Evolutionary conservation across 23 red algal species (phyloP).

Genomic region (Gracilaria gracilis): DNA sequence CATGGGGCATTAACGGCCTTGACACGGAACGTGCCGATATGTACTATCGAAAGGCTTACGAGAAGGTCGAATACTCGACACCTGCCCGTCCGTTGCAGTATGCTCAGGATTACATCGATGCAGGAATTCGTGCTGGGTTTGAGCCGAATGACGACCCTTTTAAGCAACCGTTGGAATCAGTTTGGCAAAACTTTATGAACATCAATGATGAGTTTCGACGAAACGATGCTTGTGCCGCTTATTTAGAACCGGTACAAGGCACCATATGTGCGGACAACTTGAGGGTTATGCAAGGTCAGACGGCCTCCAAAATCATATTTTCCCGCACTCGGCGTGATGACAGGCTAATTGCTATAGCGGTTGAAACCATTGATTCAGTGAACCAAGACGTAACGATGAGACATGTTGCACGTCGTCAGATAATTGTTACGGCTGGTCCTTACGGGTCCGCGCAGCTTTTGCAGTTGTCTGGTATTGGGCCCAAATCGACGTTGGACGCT

Average conservation of each 20-base stretch:
- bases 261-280: slow-evolving; percentile 31
- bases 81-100: slow-evolving; percentile 32
- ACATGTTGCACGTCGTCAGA: slow-evolving; percentile 19
- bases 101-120: slow-evolving; percentile 45
- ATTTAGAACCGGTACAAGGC: slow-evolving; percentile 31
- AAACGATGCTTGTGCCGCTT: slow-evolving; percentile 55
- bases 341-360: not conserved
- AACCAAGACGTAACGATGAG: not conserved
- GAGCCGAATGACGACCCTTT: slow-evolving; percentile 9
- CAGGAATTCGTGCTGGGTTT: slow-evolving; percentile 46
- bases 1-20: slow-evolving; percentile 58
- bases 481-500: slow-evolving; percentile 36
- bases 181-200: slow-evolving; percentile 21
- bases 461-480: slow-evolving; percentile 83
- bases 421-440: slow-evolving; percentile 77
- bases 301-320: slow-evolving; percentile 14
- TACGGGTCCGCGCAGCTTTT: slow-evolving; percentile 72
- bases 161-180: not conserved
- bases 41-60: slow-evolving; percentile 41
- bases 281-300: slow-evolving; percentile 7
- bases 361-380: slow-evolving; percentile 17
- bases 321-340: not conserved
- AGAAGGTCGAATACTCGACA: slow-evolving; percentile 3
- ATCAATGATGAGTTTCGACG: slow-evolving; percentile 39
- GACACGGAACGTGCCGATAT: slow-evolving; percentile 11